These are phyloP conservation scores for Cryptococcus floricola DNA, from an alignment of 1,284 basidiomycete species.

Conservation along the genomic window DNA sequence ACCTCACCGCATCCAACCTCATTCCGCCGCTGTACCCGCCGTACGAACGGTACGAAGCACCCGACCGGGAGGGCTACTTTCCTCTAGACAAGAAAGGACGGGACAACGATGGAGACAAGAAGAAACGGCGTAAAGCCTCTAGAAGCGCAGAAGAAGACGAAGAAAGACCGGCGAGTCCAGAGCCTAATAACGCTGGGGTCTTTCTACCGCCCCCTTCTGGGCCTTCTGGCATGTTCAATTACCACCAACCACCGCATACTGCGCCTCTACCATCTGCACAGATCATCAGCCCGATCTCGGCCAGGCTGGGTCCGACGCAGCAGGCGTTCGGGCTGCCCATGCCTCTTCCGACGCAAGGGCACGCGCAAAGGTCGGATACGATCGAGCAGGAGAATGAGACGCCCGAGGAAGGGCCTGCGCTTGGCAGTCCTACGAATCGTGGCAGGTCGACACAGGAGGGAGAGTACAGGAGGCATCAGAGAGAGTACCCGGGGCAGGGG, in stretches of 20 bases:
- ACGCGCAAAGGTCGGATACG: no score
- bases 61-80: slow-evolving; percentile 28
- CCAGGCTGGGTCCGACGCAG: not conserved
- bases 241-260: no score
- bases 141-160: slow-evolving; percentile 2
- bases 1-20: slow-evolving; percentile 23
- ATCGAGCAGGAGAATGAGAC: no score
- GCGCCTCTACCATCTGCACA: no score
- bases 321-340: not conserved
- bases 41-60: slow-evolving; percentile 25
- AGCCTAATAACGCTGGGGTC: not conserved
- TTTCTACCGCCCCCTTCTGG: no score
- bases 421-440: no score
- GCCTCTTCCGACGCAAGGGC: no score
- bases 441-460: no score
- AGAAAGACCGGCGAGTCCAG: slow-evolving; percentile 7
- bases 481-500: not conserved
- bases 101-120: slow-evolving; percentile 24
- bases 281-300: not conserved
- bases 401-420: no score
- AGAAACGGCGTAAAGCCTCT: slow-evolving; percentile 2
- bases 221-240: no score
- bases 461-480: no score
- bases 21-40: slow-evolving; percentile 25
- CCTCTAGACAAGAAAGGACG: slow-evolving; percentile 11